Conservation (phyloP, 2,329 filamentous ascomycete species). For the Phaeosphaeria sp. region DNA sequence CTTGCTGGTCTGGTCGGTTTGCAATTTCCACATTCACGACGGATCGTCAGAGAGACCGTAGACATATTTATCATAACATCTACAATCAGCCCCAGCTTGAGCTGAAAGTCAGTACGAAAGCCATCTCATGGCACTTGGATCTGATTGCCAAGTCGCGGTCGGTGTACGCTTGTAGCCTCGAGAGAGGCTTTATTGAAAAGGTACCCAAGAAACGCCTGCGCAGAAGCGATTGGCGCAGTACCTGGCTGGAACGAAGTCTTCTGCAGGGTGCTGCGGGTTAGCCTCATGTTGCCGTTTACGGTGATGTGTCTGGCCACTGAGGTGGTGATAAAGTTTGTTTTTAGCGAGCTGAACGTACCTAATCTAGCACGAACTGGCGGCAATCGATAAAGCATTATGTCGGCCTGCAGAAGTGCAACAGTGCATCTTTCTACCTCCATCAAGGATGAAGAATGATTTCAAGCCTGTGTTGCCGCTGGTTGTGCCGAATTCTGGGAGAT, state of each 20-base stretch:
- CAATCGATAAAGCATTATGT: not conserved
- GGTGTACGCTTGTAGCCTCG: not conserved
- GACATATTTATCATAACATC: not conserved
- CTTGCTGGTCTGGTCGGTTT: too few relatives aligned
- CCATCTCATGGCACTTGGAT: not conserved
- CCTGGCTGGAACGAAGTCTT: not conserved
- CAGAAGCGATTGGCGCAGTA: not conserved
- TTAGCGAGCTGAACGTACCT: not conserved
- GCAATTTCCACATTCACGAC: too few relatives aligned
- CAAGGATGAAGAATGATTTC: not conserved
- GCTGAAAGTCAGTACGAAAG: not conserved
- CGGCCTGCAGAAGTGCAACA: not conserved
- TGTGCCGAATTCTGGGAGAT: constrained; percentile 14
- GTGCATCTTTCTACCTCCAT: not conserved
- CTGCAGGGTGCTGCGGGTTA: not conserved
- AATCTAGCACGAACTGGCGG: not conserved
- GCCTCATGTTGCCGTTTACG: not conserved
- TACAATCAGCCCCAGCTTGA: not conserved
- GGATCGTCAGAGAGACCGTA: not conserved
- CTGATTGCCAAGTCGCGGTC: not conserved
- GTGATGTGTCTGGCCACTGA: not conserved
- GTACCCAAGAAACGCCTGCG: not conserved
- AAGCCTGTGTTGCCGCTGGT: constrained; percentile 5
- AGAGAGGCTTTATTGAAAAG: not conserved
- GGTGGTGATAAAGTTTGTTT: not conserved